phyloP scores from a whole-genome alignment of 495 filamentous ascomycete genomes.

The Bombardia bombarda region DNA sequence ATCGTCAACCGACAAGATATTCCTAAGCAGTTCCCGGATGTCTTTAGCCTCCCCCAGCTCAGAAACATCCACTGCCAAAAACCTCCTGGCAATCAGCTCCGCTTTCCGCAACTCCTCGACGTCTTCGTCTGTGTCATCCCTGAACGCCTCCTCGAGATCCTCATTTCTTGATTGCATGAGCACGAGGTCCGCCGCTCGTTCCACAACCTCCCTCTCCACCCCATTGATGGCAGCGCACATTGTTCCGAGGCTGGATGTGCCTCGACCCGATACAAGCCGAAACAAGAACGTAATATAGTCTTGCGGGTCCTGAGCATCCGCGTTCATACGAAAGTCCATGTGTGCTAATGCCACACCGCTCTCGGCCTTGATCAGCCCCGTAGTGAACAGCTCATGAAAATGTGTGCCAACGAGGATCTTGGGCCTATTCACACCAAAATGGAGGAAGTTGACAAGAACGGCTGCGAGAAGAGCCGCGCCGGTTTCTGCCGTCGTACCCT shows the following conservation, averaged over 20 bases:
- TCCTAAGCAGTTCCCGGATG: too few relatives aligned
- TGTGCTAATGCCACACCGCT: slow-evolving; percentile 63
- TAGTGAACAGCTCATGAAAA: slow-evolving; percentile 89
- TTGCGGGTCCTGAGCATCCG: slow-evolving; percentile 45
- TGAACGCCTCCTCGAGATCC: slow-evolving; percentile 15
- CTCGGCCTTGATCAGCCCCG: slow-evolving; percentile 52
- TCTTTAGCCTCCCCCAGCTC: too few relatives aligned
- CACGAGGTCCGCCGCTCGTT: slow-evolving; percentile 70
- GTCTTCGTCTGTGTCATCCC: slow-evolving; percentile 9
- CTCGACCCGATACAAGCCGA: slow-evolving; percentile 60
- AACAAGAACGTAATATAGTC: slow-evolving; percentile 88
- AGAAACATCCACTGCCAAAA: slow-evolving; percentile 13
- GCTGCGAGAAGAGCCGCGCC: slow-evolving; percentile 83
- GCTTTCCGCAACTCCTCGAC: slow-evolving; percentile 5
- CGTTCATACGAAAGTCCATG: slow-evolving; percentile 78
- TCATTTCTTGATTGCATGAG: slow-evolving; percentile 55
- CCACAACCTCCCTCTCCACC: slow-evolving; percentile 60
- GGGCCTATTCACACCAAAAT: slow-evolving; percentile 51
- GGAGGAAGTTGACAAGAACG: slow-evolving; percentile 69
- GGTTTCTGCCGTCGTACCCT: slow-evolving; percentile 77
- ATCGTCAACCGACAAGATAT: too few relatives aligned
- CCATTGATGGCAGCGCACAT: slow-evolving; percentile 81
- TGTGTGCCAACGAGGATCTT: slow-evolving; percentile 87
- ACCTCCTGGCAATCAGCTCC: slow-evolving; percentile 10
- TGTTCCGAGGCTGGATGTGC: slow-evolving; percentile 76